Conservation (phyloP, 768 basidiomycete genomes). For the Kwoniella europaea region DNA sequence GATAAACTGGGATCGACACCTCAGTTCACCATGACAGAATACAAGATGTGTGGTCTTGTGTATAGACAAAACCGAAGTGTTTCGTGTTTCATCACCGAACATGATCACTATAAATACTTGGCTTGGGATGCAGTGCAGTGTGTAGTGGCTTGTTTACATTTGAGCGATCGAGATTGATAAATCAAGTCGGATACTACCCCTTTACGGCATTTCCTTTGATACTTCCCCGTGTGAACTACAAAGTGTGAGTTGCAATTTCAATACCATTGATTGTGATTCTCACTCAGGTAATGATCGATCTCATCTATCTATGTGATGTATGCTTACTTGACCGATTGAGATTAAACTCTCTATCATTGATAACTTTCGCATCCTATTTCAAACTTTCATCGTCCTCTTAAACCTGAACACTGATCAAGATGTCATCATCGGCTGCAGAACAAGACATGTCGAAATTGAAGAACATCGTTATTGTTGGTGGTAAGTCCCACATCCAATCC, state of each 20-base stretch:
- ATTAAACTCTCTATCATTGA: not conserved
- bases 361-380: not conserved
- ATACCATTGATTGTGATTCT: not conserved
- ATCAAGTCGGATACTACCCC: not conserved
- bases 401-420: not conserved
- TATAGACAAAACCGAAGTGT: not conserved
- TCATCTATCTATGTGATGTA: not conserved
- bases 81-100: not conserved
- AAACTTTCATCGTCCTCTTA: not conserved
- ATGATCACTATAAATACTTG: not conserved
- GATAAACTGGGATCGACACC: not conserved
- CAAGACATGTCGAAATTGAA: constrained; percentile 23
- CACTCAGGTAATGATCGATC: not conserved
- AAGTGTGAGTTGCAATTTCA: not conserved
- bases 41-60: not conserved
- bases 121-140: not conserved
- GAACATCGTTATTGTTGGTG: constrained; percentile 33
- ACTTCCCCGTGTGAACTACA: not conserved
- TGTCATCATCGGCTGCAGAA: not conserved
- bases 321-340: no score
- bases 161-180: not conserved
- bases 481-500: constrained; percentile 3
- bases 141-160: not conserved
- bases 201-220: constrained; percentile 1
- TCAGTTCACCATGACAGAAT: not conserved